Evolutionary conservation across 192 early-diverging fungal genomes (phyloP), one percentile per base, ranked within the genome.

Genomic region (Coemansia sp.): DNA sequence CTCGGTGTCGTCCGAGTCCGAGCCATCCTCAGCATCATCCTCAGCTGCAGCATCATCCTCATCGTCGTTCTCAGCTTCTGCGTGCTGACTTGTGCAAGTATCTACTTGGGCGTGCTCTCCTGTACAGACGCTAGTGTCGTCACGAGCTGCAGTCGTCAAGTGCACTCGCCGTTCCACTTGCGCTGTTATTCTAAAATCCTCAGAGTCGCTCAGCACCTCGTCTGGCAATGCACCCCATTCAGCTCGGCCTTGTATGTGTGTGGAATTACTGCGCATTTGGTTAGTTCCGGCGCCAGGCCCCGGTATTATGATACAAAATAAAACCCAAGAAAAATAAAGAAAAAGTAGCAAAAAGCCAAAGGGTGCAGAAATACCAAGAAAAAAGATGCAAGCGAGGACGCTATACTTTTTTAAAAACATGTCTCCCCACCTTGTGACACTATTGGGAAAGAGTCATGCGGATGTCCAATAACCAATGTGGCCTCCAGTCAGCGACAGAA

Each of bases 251-350:
- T 12, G 41, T 12, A 10, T 16, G 41, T 45, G 41, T 41, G 39
- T 16, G 4, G 2, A 2, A 45, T n/a, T 45, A 45, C 41, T 45
- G 41, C 14, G 14, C 29, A 26, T 29, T 12, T 26, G 26, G 53
- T 22, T 52, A 23, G 51, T 11, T 55, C 53, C 53, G 53, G 53
- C n/a, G n/a, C 53, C 29, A 19, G 25, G 23, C 11, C 17, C 53
- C 22, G 23, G 53, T 26, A 55, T 55, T n/a, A 55, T 14, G 51
- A 14, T 55, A 55, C 26, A 55, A 45, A n/a, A 21, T 21, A 45
- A 29, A 21, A 22, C 1, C 48, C 8, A 1, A 52, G 19, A 21
- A 19, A 25, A 50, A 9, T 52, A 52, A 12, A 54, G 22, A 54
- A n/a, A 14, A 55, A 55, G 26, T 14, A 53, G 51, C 25, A 26